Percentiles rank a stretch among this genome's conserved stretches.
These are phyloP conservation scores for Globisporangium sylvaticum DNA, from an alignment of 352 stramenopile genomes.

Conservation along the genomic window DNA sequence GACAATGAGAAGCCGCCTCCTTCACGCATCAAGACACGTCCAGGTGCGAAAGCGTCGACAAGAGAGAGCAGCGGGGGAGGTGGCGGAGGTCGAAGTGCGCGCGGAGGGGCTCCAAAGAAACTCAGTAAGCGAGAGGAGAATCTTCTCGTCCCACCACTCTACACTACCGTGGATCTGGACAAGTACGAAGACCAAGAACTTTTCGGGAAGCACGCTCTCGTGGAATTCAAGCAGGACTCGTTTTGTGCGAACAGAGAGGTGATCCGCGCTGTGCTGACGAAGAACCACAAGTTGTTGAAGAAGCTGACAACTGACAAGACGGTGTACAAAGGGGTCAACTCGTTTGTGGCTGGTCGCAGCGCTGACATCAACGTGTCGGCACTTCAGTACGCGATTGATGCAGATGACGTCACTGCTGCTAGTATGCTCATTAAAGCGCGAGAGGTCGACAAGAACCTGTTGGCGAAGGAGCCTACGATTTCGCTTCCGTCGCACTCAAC, in stretches of 20 bases:
- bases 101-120: slow-evolving; percentile 20
- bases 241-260: slow-evolving; percentile 57
- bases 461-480: slow-evolving; percentile 44
- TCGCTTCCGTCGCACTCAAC: slow-evolving; percentile 71
- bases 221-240: slow-evolving; percentile 40
- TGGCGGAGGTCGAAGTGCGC: slow-evolving; percentile 9
- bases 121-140: slow-evolving; percentile 31
- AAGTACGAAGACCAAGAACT: slow-evolving; percentile 66
- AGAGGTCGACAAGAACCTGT: slow-evolving; percentile 33
- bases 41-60: slow-evolving; percentile 1
- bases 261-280: slow-evolving; percentile 61
- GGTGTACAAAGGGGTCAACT: slow-evolving; percentile 42
- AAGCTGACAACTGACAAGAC: slow-evolving; percentile 47
- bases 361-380: slow-evolving; percentile 40
- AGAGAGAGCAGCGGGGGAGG: slow-evolving; percentile 5
- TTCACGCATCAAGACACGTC: slow-evolving; percentile 24
- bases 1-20: slow-evolving; percentile 59
- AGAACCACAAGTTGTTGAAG: slow-evolving; percentile 70
- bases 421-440: slow-evolving; percentile 42
- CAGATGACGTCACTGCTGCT: slow-evolving; percentile 44
- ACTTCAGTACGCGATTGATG: slow-evolving; percentile 64
- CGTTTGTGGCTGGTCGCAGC: slow-evolving; percentile 43
- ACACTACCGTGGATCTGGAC: slow-evolving; percentile 33
- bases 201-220: slow-evolving; percentile 37
- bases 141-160: slow-evolving; percentile 49